Conservation (phyloP, 768 basidiomycete species). For the Collybia nuda region DNA sequence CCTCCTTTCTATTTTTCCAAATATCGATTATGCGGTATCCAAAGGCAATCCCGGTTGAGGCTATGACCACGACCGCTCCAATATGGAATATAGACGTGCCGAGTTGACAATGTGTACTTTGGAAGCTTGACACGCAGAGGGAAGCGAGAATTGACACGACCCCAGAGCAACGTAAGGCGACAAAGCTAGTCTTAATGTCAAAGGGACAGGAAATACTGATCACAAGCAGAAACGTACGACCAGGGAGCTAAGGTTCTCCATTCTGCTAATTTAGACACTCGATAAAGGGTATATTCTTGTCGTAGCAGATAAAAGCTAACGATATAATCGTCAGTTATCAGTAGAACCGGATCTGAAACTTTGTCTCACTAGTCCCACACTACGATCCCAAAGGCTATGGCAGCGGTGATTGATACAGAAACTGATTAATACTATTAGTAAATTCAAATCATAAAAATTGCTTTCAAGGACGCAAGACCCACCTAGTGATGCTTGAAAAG, state of each 20-base stretch:
- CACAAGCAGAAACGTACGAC: slow-evolving; percentile 2
- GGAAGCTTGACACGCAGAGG: slow-evolving; percentile 11
- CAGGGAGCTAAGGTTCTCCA: slow-evolving; percentile 11
- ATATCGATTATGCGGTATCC: slow-evolving; percentile 7
- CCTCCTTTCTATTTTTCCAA: neutral
- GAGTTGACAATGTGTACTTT: slow-evolving; percentile 9
- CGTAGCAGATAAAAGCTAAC: too few species aligned
- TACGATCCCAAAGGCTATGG: slow-evolving; percentile 11
- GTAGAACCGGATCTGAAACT: too few species aligned
- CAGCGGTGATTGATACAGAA: slow-evolving; percentile 11
- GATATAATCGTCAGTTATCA: too few species aligned
- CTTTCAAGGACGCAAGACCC: neutral
- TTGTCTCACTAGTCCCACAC: slow-evolving; percentile 13
- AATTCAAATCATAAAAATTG: too few species aligned
- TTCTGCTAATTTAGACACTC: slow-evolving; percentile 4
- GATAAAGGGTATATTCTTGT: slow-evolving; percentile 9
- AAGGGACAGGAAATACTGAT: neutral
- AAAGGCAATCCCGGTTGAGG: slow-evolving; percentile 10
- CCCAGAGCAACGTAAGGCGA: slow-evolving; percentile 9
- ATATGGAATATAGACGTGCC: slow-evolving; percentile 8
- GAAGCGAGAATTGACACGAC: slow-evolving; percentile 10
- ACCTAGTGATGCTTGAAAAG: slow-evolving; percentile 10
- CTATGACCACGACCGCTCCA: slow-evolving; percentile 1
- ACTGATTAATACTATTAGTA: neutral
- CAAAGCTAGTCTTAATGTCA: slow-evolving; percentile 1